Base-by-base conservation (phyloP, 371 early-diverging fungal genomes). In the Sporodiniella umbellata region DNA sequence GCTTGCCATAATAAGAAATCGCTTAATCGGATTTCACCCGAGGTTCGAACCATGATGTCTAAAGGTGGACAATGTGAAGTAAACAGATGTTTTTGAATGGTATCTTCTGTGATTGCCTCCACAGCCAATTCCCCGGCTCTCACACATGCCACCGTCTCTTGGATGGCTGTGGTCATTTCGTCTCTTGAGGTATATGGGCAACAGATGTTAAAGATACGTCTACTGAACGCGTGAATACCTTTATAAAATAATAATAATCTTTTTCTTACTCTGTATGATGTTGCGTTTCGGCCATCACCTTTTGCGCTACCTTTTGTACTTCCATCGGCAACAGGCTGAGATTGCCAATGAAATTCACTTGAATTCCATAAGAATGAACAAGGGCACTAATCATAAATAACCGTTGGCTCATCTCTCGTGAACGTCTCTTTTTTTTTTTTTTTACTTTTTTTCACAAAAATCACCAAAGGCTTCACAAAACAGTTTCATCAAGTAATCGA, bases 1-100 rank as follows among this genome's bases (percentile, higher is more conserved):
- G 80, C 66, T 80, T 99, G 99, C 93, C 96, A 96, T 33, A 99
- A 76, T 75, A 99, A 68, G 68, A 95, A 99, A 70, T 99, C 99
- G 57, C 95, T 94, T 35, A 99, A 75, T 17, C 99, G 81, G 14
- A 89, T 87, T 71, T 99, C 99, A 8, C 99, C 99, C 8, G 95
- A 93, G 2, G 99, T 99, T 48, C 99, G 83, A 25, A 99, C 84
- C 43, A 99, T 66, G n/a, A 99, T 78, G 63, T 99, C 99, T 48
- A 96, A 64, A 1, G 86, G 84, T 4, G 91, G 92, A 55, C 81
- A 86, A 18, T 70, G 70, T 28, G 79, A 64, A 4, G 94, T 94
- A 46, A 78, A 86, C 39, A 94, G 64, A 44, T 77, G 72, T 24
- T 68, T 45, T 26, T 87, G 84, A 26, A 98, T 54, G 1, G 79